Base-by-base conservation (phyloP, 768 basidiomycete species). In the Mycena venus region DNA sequence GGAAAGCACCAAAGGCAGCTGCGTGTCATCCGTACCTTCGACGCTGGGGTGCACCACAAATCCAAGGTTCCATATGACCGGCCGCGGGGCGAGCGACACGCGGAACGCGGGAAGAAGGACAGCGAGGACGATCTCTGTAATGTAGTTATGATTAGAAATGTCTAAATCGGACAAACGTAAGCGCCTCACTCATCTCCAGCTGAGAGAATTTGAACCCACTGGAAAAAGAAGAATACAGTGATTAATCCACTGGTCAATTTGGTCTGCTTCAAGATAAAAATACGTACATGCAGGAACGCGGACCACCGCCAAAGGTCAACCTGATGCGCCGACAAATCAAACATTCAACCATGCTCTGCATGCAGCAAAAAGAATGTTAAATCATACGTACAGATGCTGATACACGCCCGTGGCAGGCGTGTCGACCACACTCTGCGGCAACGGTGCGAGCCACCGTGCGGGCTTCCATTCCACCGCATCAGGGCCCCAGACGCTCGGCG, bases 381-480 rank as follows among this genome's bases (percentile, higher is more conserved):
- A n/a, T n/a, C n/a, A 47, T 47, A 1, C 31, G 32, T 36, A 66
- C 64, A 19, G 31, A 51, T 34, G 51, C 32, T 29, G 64, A 11
- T 40, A 21, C 31, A 34, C 64, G 29, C 31, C 31, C 9, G 47
- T 47, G 5, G 8, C 47, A 8, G 47, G 47, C 21, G 47, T n/a
- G n/a, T 11, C 19, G 47, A 21, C 23, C 21, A 47, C 47, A 9
- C 17, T 47, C 4, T 47, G 21, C 47, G 47, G 47, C 19, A 47
- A n/a, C 47, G 47, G 47, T 11, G 19, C 31, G 17, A 38, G 12
- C 87, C 88, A 89, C 15, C 87, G 80, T 59, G 88, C 86, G 2
- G 87, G 88, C 66, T 86, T 88, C 84, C 85, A 88, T 69, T 88
- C 86, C 21, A 78, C 58, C 0, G 85, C 84, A 72, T 88, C 88